A percentile compares a stretch with the other conserved stretches of the same genome.
phyloP scores from a whole-genome alignment of 345 rosid species.

The Camelina sativa region DNA sequence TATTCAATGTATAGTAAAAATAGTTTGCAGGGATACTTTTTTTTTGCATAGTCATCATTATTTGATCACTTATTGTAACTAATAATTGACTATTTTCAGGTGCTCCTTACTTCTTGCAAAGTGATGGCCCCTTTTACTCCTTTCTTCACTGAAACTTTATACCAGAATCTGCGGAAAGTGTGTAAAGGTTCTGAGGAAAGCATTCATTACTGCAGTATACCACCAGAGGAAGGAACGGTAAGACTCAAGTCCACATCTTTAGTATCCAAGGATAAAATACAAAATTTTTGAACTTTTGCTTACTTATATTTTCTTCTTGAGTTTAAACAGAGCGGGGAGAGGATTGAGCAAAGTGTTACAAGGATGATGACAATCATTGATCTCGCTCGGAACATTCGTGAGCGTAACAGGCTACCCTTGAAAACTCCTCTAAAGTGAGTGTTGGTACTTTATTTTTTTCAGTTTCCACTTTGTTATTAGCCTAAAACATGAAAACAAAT shows the following conservation, averaged over 20 bases:
- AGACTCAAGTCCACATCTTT: conserved; percentile 22
- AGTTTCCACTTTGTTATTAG: conserved; percentile 18
- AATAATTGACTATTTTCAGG: conserved; percentile 55
- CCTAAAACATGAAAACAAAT: background rate
- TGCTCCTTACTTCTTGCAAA: conserved; percentile 90
- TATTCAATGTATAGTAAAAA: conserved; percentile 71
- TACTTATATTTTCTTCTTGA: conserved; percentile 7
- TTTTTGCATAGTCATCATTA: conserved; percentile 23
- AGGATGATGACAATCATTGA: conserved; percentile 98
- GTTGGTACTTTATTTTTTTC: conserved; percentile 19
- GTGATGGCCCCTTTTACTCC: conserved; percentile 99
- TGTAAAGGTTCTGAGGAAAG: conserved; percentile 75
- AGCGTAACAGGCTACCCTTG: conserved; percentile 86
- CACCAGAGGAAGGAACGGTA: conserved; percentile 87
- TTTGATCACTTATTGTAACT: background rate
- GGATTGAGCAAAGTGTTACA: conserved; percentile 88
- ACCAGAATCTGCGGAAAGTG: conserved; percentile 92
- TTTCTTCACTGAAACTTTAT: conserved; percentile 90
- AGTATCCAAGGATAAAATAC: background rate
- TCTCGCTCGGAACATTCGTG: conserved; percentile 95
- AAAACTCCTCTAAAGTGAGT: conserved; percentile 89
- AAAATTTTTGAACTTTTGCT: background rate
- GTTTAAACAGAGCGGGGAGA: conserved; percentile 66
- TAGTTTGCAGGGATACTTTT: conserved; percentile 3
- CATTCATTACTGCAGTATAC: conserved; percentile 85